phyloP scores from a whole-genome alignment of 176 grass and related monocot species.

The Neostapfia colusana region DNA sequence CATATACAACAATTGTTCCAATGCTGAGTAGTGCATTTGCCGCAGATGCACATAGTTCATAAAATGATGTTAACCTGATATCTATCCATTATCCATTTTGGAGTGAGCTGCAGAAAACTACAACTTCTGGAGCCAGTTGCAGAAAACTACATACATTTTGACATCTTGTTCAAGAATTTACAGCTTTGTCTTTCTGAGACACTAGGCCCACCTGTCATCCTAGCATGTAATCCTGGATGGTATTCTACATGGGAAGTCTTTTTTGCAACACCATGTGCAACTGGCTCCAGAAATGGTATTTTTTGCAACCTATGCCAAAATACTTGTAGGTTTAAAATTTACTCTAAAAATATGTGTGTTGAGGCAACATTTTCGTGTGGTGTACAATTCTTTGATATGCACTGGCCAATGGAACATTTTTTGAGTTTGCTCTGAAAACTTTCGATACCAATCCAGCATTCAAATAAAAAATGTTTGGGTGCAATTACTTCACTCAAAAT shows the following conservation, averaged over 20 bases:
- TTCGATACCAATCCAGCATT: neutral
- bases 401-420: neutral
- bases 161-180: no score
- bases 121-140: no score
- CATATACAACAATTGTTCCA: neutral
- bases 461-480: neutral
- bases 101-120: no score
- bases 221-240: no score
- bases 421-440: neutral
- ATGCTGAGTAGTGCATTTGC: neutral
- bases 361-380: neutral
- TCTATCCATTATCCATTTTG: neutral
- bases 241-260: no score
- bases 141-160: no score
- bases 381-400: neutral
- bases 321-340: no score
- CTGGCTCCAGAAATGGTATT: no score
- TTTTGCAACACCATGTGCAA: no score
- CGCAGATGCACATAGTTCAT: neutral
- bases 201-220: no score
- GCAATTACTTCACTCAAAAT: neutral
- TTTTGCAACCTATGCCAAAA: no score
- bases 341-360: neutral
- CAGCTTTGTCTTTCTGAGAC: no score
- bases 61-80: neutral